These are phyloP conservation scores for Mucor racemosus DNA, from an alignment of 371 early-diverging fungal species.

Conservation along the genomic window DNA sequence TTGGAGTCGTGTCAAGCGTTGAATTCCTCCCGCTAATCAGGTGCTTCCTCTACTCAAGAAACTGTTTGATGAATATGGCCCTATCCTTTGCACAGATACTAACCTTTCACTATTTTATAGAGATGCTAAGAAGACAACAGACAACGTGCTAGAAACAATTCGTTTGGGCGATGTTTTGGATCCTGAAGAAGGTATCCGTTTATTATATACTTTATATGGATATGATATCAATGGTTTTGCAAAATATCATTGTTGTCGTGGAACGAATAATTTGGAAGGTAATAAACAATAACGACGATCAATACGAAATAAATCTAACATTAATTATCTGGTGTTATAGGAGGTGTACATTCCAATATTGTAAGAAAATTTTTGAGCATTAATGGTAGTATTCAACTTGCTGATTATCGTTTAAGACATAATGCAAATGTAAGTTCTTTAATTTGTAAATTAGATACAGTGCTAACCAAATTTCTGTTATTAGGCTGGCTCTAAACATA, in stretches of 20 bases:
- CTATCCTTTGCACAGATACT: background rate
- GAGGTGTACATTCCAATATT: conserved; percentile 1
- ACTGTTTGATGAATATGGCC: background rate
- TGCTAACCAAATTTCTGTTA: no score
- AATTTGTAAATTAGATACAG: no score
- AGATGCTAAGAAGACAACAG: background rate
- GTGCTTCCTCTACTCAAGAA: background rate
- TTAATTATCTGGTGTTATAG: background rate
- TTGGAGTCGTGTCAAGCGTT: background rate
- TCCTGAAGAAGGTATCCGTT: background rate
- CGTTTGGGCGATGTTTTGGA: background rate
- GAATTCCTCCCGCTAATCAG: background rate
- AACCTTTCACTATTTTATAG: background rate
- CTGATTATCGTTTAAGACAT: conserved; percentile 1
- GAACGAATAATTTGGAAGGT: background rate
- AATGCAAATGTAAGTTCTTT: background rate
- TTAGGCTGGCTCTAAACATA: no score
- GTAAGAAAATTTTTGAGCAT: conserved; percentile 3
- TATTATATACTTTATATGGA: background rate
- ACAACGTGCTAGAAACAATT: background rate
- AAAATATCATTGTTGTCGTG: background rate
- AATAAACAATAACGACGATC: no score
- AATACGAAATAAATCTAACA: no score
- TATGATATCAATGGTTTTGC: background rate
- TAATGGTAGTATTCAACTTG: background rate